These are phyloP conservation scores for Pichia sp. DNA, from an alignment of 1,139 yeast genomes.

Conservation along the genomic window DNA sequence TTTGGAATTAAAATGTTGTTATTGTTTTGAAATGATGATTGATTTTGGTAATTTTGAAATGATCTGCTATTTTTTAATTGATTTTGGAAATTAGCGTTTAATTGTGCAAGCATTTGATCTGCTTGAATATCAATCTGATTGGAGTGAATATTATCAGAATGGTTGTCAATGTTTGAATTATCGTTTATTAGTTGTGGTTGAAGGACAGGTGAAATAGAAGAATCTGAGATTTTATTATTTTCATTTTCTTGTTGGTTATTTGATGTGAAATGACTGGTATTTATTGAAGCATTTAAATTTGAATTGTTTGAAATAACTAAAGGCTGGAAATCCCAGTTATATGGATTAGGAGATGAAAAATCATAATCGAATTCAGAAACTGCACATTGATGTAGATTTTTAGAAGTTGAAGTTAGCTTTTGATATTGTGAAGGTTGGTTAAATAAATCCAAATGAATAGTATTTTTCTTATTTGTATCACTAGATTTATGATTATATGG, in stretches of 20 bases:
- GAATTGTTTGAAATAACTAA: no score
- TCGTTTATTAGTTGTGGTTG: no score
- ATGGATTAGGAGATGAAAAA: slow-evolving; percentile 24
- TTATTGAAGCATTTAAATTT: no score
- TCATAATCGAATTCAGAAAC: slow-evolving; percentile 29
- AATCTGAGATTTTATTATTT: neutral
- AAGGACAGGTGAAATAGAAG: no score
- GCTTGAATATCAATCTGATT: neutral
- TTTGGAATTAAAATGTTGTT: no score
- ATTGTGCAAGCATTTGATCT: slow-evolving; percentile 5
- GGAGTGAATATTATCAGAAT: neutral
- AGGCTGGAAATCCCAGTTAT: slow-evolving; percentile 28
- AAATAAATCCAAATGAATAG: neutral
- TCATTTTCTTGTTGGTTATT: neutral
- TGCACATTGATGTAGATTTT: slow-evolving; percentile 24
- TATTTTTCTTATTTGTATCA: neutral
- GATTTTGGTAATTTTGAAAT: slow-evolving; percentile 4
- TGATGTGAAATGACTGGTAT: no score
- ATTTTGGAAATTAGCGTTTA: slow-evolving; percentile 6
- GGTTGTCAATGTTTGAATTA: no score
- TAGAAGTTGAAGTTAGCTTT: slow-evolving; percentile 2
- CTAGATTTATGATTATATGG: neutral
- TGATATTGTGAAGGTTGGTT: slow-evolving; percentile 1
- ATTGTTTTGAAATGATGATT: neutral
- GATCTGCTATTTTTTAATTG: slow-evolving; percentile 6